Base-by-base conservation (phyloP, 1,284 basidiomycete species). In the Phellinidium pouzarii region DNA sequence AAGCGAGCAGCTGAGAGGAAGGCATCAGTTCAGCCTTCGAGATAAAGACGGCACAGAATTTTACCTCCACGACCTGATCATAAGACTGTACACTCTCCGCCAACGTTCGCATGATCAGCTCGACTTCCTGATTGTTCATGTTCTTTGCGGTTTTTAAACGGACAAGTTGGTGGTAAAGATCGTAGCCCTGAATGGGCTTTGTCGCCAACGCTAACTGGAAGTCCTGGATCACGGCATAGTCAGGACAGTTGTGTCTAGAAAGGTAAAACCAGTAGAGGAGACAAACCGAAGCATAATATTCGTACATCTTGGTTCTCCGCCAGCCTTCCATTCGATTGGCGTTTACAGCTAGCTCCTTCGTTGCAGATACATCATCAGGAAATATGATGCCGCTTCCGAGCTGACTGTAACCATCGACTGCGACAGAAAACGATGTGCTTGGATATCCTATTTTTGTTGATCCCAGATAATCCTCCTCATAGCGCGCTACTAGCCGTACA, bases 11-110 rank as follows among this genome's bases (percentile, higher is more conserved):
- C 93, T 96, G 45, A 42, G 41, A 45, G 38, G 38, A 36, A 55
- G 20, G 26, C 57, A 48, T 34, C 48, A 17, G 54, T 23, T n/a
- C 31, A 9, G 31, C 20, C 7, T 11, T 44, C n/a, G 11, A 5
- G 4, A n/a, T n/a, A 17, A 47, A 22, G 36, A 4, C n/a, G 11
- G 25, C 19, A 51, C n/a, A 41, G 41, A 23, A 19, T 8, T 31
- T 2, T 61, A 91, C 94, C 78, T 98, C 93, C 4, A 91, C 78
- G 2, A 94, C 85, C 68, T 96, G 89, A 50, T 94, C 90, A 62
- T 95, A 92, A 0, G 80, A 77, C 58, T 77, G 78, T 34, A 90
- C 74, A 53, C 77, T 78, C 26, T 85, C 79, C 0, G 82, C 78
- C 7, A 98, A 68, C 2, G 82, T 79, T 11, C 79, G 75, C 69